These are phyloP conservation scores for Ustilago trichophora DNA, from an alignment of 1,284 basidiomycete species.

Conservation along the genomic window DNA sequence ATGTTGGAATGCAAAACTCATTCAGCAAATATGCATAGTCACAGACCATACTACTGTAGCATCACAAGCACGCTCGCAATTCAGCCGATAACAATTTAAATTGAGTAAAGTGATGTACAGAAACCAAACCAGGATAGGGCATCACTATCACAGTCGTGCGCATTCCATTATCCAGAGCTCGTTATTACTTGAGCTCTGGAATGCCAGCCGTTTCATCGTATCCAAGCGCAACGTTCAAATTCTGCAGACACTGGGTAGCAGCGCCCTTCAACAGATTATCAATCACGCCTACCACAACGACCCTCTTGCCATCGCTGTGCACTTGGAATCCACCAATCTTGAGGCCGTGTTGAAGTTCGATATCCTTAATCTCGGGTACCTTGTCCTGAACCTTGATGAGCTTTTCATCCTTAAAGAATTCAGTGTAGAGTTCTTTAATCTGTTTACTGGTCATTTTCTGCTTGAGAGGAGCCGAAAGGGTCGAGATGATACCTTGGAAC, in stretches of 20 bases:
- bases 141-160: no score
- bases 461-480: conserved; percentile 81
- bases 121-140: no score
- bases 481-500: conserved; percentile 95
- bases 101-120: no score
- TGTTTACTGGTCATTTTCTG: conserved; percentile 76
- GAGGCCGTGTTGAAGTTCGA: conserved; percentile 86
- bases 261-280: conserved; percentile 98
- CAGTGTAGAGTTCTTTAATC: conserved; percentile 78
- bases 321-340: conserved; percentile 92
- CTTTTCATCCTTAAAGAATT: conserved; percentile 78
- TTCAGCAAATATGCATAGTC: no score
- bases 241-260: conserved; percentile 97
- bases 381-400: conserved; percentile 76
- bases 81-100: no score
- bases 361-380: conserved; percentile 81
- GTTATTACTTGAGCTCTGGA: conserved; percentile 55
- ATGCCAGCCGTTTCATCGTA: conserved; percentile 91
- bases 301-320: conserved; percentile 84
- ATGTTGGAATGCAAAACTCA: no score
- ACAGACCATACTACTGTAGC: no score
- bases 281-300: conserved; percentile 79
- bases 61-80: no score
- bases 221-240: conserved; percentile 91
- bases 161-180: no score